Evolutionary conservation across 768 basidiomycete genomes (phyloP), one percentile per base, ranked within the genome.

Genomic region (Lyophyllum atratum): DNA sequence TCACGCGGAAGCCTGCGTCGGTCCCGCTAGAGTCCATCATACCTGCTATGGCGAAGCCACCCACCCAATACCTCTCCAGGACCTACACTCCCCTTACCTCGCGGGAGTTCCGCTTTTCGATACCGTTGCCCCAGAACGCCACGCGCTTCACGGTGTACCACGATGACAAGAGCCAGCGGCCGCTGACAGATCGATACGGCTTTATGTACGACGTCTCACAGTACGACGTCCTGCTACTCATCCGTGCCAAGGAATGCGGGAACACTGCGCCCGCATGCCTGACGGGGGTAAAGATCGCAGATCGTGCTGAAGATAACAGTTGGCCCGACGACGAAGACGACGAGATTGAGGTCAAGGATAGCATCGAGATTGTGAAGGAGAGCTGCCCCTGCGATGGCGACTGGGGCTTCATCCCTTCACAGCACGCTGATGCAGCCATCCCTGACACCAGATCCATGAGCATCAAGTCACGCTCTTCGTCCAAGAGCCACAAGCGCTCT

Each of bases 181-280:
- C 84, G 3, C 74, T 94, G 55, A 93, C 92, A 19, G 94, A 95
- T 59, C 85, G 92, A 5, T 95, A 88, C 64, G 94, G 94, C 0
- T 95, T 95, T 74, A 87, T 95, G 70, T 95, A 95, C 57, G 92
- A 94, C 61, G 82, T 93, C 1, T 84, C 86, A 2, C 81, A 85
- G 63, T 92, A 93, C 64, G 93, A 95, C 64, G 79, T 90, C 25
- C 77, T 93, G 24, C 73, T 96, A 14, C 79, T 95, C 25, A 70
- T 89, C 9, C 80, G 90, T 26, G 90, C 89, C 17, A 83, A 79
- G 64, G 86, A 86, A 54, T 92, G 89, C 56, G 77, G 82, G 46
- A 89, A 82, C 62, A 83, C 87, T 0, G 92, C 92, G 0, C 92
- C 93, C 3, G 91, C 92, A 7, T 92, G 90, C 65, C 74, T 92